Evolutionary conservation across 352 stramenopile genomes (phyloP), one percentile per base, ranked within the genome.

Genomic region (Globisporangium nunn): DNA sequence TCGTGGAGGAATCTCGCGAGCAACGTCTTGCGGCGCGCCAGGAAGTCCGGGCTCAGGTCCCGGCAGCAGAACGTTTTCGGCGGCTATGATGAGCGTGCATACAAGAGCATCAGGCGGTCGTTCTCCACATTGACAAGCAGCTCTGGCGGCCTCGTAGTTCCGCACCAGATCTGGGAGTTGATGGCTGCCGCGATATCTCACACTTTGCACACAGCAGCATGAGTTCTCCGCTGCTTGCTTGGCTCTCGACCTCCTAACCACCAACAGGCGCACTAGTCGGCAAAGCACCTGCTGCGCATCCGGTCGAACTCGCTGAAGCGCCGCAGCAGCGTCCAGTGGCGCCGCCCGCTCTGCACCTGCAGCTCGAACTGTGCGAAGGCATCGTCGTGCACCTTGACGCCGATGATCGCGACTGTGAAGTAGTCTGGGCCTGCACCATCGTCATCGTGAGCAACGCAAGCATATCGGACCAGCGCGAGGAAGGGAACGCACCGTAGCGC

Each of bases 231-330:
- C 41, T 12, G 39, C 39, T 43, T 28, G 15, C 15, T 23, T 23
- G 23, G 23, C 23, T 23, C 23, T 23, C 23, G 23, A 23, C 33
- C 10, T 37, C 1, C 33, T 37, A 8, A 11, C 1, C 6, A 37
- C 33, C 10, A 37, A 5, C 33, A 37, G 33, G 33, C 33, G 33
- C 33, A 37, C 33, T 40, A 23, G 23, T 23, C 23, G 23, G 23
- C 23, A 23, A 23, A 23, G 23, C 23, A 89, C 79, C 73, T 83
- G 30, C 61, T 56, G 2, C 70, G 75, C 15, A 91, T 57, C 0
- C 47, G 60, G 58, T 84, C 76, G 58, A 91, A 91, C 54, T 91
- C 81, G 44, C 81, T 84, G 59, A 91, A 91, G 29, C 81, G 78
- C 51, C 78, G 78, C 48, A 84, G 56, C 44, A 87, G 59, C 45